Evolutionary conservation across 176 grass and related monocot species (phyloP).

Genomic region (Phoenix dactylifera): DNA sequence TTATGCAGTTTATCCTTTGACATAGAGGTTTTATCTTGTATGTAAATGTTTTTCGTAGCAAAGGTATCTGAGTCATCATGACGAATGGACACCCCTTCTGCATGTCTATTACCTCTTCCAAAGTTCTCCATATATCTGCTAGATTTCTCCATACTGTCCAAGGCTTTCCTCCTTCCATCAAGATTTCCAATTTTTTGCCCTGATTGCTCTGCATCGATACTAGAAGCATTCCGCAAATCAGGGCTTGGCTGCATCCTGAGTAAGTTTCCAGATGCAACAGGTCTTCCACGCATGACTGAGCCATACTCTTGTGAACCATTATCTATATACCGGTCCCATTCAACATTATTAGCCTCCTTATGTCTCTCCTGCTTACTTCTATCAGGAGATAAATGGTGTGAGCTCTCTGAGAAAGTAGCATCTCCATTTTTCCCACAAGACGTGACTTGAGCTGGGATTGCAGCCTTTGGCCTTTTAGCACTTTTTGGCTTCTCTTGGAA

Average conservation of each 20-base stretch:
- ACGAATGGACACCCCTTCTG: conserved; percentile 19
- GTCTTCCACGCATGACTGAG: conserved; percentile 33
- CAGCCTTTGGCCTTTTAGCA: conserved; percentile 62
- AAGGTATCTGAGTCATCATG: conserved; percentile 39
- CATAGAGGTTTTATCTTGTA: conserved; percentile 19
- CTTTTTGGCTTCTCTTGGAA: conserved; percentile 27
- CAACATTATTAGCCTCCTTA: conserved; percentile 40
- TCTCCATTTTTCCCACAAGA: conserved; percentile 27
- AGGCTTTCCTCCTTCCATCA: conserved; percentile 36
- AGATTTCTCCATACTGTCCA: conserved; percentile 41
- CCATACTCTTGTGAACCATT: conserved; percentile 28
- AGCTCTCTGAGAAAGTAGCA: conserved; percentile 27
- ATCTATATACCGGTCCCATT: conserved; percentile 18
- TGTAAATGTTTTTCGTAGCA: conserved; percentile 31
- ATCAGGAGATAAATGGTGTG: conserved; percentile 31
- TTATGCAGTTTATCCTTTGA: conserved; percentile 46
- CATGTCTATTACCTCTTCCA: conserved; percentile 27
- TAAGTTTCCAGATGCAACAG: conserved; percentile 32
- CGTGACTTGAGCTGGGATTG: conserved; percentile 15
- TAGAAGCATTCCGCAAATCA: conserved; percentile 20
- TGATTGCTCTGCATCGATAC: conserved; percentile 30
- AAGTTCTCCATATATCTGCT: conserved; percentile 35
- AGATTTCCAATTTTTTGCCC: conserved; percentile 33
- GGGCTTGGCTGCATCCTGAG: conserved; percentile 39
- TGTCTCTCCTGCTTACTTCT: conserved; percentile 32